A percentile compares a stretch with the other conserved stretches of the same genome.
Conservation (phyloP, 2,329 filamentous ascomycete genomes). For the Fusarium sp. region DNA sequence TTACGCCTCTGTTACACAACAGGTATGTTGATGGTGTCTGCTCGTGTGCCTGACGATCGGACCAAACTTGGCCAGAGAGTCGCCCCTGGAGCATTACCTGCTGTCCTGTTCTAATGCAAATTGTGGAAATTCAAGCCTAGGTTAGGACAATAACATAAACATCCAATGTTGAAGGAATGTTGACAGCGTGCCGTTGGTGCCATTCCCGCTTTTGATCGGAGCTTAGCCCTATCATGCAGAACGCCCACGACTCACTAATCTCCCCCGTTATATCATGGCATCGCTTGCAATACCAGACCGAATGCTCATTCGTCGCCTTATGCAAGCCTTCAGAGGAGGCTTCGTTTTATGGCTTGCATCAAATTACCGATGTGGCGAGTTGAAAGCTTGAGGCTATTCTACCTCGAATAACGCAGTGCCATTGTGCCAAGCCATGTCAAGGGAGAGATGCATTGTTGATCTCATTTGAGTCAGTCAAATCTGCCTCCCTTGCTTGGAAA, state of each 20-base stretch:
- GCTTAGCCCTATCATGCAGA: background rate
- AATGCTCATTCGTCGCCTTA: constrained; percentile 23
- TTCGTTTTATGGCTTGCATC: constrained; percentile 19
- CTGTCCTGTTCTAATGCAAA: background rate
- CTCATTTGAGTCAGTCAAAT: background rate
- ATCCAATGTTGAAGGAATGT: constrained; percentile 15
- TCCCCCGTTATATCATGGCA: constrained; percentile 7
- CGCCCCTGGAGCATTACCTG: constrained; percentile 1
- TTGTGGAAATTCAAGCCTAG: background rate
- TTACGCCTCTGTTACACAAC: constrained; percentile 17
- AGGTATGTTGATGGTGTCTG: background rate
- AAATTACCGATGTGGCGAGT: constrained; percentile 13
- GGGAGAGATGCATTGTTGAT: constrained; percentile 25
- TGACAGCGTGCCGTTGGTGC: constrained; percentile 17
- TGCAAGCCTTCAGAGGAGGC: constrained; percentile 8
- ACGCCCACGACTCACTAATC: constrained; percentile 23
- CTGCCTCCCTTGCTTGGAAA: constrained; percentile 28
- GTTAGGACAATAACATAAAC: constrained; percentile 10
- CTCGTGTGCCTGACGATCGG: constrained; percentile 33
- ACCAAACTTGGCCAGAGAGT: background rate
- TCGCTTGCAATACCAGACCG: constrained; percentile 20
- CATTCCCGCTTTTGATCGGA: constrained; percentile 22
- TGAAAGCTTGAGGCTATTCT: constrained; percentile 11
- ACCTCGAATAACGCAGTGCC: background rate
- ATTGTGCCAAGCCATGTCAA: constrained; percentile 24